A percentile compares a stretch with the other conserved stretches of the same genome.
phyloP scores from a whole-genome alignment of 177 flowering plant species.

The Vitis hybrid region DNA sequence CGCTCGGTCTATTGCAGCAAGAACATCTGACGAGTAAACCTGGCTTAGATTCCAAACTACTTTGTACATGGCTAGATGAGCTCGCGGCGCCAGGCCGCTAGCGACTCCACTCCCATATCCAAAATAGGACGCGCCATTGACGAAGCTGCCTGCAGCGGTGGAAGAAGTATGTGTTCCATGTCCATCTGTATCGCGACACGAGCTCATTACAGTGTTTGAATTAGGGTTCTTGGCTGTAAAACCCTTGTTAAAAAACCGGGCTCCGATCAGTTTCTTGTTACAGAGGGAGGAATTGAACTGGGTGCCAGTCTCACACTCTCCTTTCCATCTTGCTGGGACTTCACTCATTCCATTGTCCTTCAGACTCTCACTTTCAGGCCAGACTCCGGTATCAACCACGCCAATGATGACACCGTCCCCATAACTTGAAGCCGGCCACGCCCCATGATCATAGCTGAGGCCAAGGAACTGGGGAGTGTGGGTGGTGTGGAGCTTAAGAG shows the following conservation, averaged over 20 bases:
- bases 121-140: conserved; percentile 36
- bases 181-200: conserved; percentile 47
- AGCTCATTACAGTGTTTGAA: conserved; percentile 18
- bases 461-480: conserved; percentile 25
- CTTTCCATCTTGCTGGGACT: conserved; percentile 33
- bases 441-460: conserved; percentile 19
- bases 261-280: conserved; percentile 60
- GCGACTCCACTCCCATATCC: conserved; percentile 58
- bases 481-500: background rate
- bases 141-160: conserved; percentile 44
- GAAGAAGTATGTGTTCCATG: conserved; percentile 64
- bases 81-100: conserved; percentile 53
- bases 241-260: conserved; percentile 48
- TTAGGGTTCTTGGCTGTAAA: conserved; percentile 19
- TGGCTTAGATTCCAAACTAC: conserved; percentile 31
- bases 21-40: conserved; percentile 31
- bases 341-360: conserved; percentile 34
- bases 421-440: conserved; percentile 28
- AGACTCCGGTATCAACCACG: conserved; percentile 27
- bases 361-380: conserved; percentile 42
- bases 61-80: conserved; percentile 59
- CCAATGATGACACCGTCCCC: conserved; percentile 36
- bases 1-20: conserved; percentile 70
- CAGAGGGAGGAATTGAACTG: conserved; percentile 48
- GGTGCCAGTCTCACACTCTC: conserved; percentile 28